phyloP scores from a whole-genome alignment of 78 protist genomes.

The Cavenderia fasciculata region DNA sequence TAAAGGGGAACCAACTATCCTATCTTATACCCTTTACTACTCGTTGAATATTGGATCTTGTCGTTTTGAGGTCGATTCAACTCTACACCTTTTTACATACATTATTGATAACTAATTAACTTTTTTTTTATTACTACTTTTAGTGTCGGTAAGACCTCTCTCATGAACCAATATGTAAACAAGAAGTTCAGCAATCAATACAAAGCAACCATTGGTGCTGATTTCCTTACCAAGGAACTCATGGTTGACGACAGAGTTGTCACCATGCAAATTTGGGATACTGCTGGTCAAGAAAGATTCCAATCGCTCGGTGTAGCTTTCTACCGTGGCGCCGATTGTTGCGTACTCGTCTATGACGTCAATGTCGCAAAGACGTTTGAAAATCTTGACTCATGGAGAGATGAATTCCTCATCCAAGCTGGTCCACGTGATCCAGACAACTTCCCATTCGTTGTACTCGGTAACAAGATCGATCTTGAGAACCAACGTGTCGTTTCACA shows the following conservation, averaged over 20 bases:
- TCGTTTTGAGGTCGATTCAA: neutral
- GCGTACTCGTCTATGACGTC: conserved; percentile 98
- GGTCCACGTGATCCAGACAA: conserved; percentile 97
- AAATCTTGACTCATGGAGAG: conserved; percentile 97
- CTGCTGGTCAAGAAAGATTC: conserved; percentile 98
- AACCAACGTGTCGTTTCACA: conserved; percentile 90
- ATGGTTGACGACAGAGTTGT: conserved; percentile 96
- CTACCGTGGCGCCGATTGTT: conserved; percentile 99
- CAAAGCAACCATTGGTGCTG: conserved; percentile 99
- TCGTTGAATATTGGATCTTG: no score
- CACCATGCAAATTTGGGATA: conserved; percentile 97
- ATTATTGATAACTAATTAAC: neutral
- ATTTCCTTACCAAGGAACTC: conserved; percentile 98
- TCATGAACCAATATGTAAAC: conserved; percentile 98
- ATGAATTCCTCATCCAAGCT: conserved; percentile 98
- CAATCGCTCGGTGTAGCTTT: conserved; percentile 99
- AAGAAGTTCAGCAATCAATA: conserved; percentile 97
- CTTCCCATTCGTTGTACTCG: conserved; percentile 98
- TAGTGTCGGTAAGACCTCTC: conserved; percentile 97
- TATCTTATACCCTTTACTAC: neutral
- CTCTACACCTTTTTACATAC: neutral
- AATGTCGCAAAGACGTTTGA: conserved; percentile 96
- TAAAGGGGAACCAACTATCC: neutral
- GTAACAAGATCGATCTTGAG: conserved; percentile 98
- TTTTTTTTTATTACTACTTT: neutral